Base-by-base conservation (phyloP, 2,329 filamentous ascomycete species). In the Ophiocordyceps camponoti-leonardi region DNA sequence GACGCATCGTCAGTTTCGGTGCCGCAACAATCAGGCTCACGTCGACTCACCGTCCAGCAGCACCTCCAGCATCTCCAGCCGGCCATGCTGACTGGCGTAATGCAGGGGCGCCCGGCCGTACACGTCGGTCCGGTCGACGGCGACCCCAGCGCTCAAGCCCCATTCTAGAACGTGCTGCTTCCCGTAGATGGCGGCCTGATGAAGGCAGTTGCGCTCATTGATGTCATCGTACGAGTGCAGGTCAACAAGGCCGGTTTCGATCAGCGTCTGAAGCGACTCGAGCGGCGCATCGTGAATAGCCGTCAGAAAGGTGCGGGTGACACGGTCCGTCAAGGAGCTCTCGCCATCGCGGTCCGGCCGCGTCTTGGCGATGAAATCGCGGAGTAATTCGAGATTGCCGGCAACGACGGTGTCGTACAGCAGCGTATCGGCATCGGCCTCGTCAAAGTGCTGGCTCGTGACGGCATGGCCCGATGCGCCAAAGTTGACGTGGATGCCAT, bases 201-300 rank as follows among this genome's bases (percentile, higher is more conserved):
- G 92, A 42, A 98, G 71, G 57, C 88, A 94, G 56, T 95, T 98
- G 39, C 92, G 77, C 65, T 95, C 90, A 56, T 96, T 98, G 61
- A 98, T 96, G 56, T 95, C 88, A 59, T 98, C 92, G 55, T 94
- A 86, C 1, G 87, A 92, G 56, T 86, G 80, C n/a, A 95, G 73
- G 60, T 96, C 83, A 31, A 98, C 85, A 22, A 92, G 67, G 0
- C 78, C 77, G 2, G 88, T 94, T 43, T 84, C 79, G 23, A 95
- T 68, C 23, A 98, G 73, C 6, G 86, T 68, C 48, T 78, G 75
- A 19, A 96, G 68, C 10, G 88, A 81, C 26, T 83, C 76, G 50
- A 82, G 74, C 0, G 87, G 81, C 4, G 83, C 90, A 54, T 94
- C 86, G 51, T 86, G 83, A 52, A 95, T 85, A 6, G 87, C 87